phyloP scores from a whole-genome alignment of 1,284 basidiomycete genomes.

The Ceratobasidium sp. region DNA sequence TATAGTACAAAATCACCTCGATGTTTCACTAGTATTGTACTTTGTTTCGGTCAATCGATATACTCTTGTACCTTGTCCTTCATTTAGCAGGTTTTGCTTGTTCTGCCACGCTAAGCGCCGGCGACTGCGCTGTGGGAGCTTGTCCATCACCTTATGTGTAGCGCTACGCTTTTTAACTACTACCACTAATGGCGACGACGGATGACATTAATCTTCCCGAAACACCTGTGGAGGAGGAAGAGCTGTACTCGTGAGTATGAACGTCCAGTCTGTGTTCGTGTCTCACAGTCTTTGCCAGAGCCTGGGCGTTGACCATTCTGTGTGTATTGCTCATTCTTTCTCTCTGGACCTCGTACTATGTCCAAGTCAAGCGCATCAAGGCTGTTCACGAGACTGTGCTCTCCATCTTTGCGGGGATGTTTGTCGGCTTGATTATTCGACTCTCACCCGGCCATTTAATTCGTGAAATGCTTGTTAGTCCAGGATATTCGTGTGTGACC shows the following conservation, averaged over 20 bases:
- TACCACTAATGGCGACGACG: neutral
- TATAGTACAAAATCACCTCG: conserved; percentile 40
- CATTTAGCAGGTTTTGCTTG: neutral
- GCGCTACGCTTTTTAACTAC: neutral
- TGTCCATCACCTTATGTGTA: conserved; percentile 10
- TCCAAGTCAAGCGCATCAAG: conserved; percentile 96
- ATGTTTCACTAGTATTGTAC: conserved; percentile 43
- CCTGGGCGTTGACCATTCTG: conserved; percentile 95
- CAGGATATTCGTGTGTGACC: neutral
- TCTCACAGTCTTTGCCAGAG: conserved; percentile 32
- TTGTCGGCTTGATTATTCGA: conserved; percentile 92
- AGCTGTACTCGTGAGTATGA: conserved; percentile 35
- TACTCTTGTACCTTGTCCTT: conserved; percentile 27
- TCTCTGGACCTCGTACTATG: conserved; percentile 96
- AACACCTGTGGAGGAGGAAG: conserved; percentile 41
- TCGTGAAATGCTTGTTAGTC: conserved; percentile 94
- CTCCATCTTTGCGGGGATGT: conserved; percentile 96
- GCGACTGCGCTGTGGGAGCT: neutral
- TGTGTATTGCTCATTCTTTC: conserved; percentile 94
- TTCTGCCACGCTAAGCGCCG: conserved; percentile 7
- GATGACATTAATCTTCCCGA: conserved; percentile 22
- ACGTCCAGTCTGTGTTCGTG: neutral
- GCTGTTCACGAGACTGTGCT: conserved; percentile 98
- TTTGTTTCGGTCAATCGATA: conserved; percentile 15
- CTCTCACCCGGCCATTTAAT: conserved; percentile 94